A percentile compares a stretch with the other conserved stretches of the same genome.
phyloP scores from a whole-genome alignment of 345 rosid species.

The Citrus inodora region DNA sequence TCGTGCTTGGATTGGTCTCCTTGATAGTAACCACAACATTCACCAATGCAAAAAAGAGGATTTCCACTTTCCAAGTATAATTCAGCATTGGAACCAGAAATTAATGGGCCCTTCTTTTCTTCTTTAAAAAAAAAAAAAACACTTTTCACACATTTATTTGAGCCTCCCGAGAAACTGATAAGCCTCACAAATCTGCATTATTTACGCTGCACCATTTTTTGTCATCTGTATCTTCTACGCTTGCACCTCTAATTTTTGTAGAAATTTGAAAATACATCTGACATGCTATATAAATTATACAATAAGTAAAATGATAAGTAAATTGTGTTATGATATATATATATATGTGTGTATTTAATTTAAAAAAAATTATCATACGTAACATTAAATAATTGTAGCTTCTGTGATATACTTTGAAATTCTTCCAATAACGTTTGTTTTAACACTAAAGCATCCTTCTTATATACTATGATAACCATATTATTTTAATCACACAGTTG shows the following conservation, averaged over 20 bases:
- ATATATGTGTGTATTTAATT: too few relatives aligned
- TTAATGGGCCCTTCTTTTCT: background rate
- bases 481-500: background rate
- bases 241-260: background rate
- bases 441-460: background rate
- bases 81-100: conserved; percentile 2
- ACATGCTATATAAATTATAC: too few relatives aligned
- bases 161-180: background rate
- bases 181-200: background rate
- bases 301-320: too few relatives aligned
- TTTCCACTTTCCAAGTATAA: background rate
- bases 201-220: background rate
- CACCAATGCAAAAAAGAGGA: background rate
- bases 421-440: background rate
- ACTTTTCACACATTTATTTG: background rate
- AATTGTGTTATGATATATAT: too few relatives aligned
- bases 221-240: background rate
- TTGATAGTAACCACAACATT: background rate
- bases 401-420: too few relatives aligned
- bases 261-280: too few relatives aligned
- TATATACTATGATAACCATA: background rate
- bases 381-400: too few relatives aligned
- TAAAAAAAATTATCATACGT: too few relatives aligned
- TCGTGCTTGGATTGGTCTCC: background rate
- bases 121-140: too few relatives aligned